Percentiles rank a stretch among this genome's conserved stretches.
Conservation (phyloP, 1,284 basidiomycete species). For the Pyrrhoderma noxium region DNA sequence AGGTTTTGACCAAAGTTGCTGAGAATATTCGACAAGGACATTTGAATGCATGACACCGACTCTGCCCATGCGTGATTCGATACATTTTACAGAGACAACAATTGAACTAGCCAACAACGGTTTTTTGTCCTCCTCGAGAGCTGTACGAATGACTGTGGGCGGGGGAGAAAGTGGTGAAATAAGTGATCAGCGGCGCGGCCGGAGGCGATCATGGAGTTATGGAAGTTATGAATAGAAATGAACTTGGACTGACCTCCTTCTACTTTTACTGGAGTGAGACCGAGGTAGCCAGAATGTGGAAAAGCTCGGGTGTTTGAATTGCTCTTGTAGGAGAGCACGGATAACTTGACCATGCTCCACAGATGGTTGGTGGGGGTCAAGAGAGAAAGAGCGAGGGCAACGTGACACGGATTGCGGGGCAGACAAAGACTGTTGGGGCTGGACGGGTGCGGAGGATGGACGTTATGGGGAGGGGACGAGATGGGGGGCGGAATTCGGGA, state of each 20-base stretch:
- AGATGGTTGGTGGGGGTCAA: slow-evolving; percentile 20
- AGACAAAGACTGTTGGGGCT: neutral
- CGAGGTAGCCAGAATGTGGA: slow-evolving; percentile 70
- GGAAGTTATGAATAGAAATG: slow-evolving; percentile 10
- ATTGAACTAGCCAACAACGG: slow-evolving; percentile 55
- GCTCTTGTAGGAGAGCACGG: slow-evolving; percentile 51
- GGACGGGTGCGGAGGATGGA: slow-evolving; percentile 11
- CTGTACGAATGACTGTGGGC: slow-evolving; percentile 53
- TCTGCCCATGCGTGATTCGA: slow-evolving; percentile 62
- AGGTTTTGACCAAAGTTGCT: slow-evolving; percentile 63
- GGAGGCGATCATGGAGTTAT: slow-evolving; percentile 10
- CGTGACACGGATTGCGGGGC: slow-evolving; percentile 23
- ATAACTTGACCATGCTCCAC: slow-evolving; percentile 51
- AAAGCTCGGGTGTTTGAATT: slow-evolving; percentile 65
- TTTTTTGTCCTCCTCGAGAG: slow-evolving; percentile 63
- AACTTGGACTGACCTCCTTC: slow-evolving; percentile 53
- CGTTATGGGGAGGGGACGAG: slow-evolving; percentile 9
- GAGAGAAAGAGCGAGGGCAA: slow-evolving; percentile 21
- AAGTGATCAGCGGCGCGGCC: slow-evolving; percentile 11
- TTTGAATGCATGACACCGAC: slow-evolving; percentile 50
- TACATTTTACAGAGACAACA: slow-evolving; percentile 65
- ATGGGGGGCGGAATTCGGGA: neutral
- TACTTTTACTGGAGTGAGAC: slow-evolving; percentile 69
- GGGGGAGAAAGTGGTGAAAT: neutral
- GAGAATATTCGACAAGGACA: slow-evolving; percentile 56